Percentiles rank a stretch among this genome's conserved stretches.
Conservation (phyloP, 2,329 filamentous ascomycete genomes). For the Aspergillus persii region DNA sequence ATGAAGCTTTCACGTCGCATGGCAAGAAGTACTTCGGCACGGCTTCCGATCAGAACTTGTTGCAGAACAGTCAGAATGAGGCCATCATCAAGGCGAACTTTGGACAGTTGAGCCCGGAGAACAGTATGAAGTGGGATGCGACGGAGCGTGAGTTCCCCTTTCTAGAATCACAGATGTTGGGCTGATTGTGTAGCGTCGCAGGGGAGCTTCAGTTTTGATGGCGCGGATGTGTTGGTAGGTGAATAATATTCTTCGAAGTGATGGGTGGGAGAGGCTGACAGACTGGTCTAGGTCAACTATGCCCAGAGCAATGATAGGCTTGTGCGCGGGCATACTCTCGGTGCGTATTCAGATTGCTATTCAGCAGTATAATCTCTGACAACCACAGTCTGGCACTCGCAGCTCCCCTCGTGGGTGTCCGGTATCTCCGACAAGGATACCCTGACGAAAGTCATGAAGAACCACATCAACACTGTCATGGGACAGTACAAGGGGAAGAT, state of each 20-base stretch:
- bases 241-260: conserved; percentile 53
- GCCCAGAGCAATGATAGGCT: conserved; percentile 42
- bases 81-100: conserved; percentile 61
- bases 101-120: conserved; percentile 63
- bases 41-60: conserved; percentile 51
- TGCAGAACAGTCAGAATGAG: conserved; percentile 61
- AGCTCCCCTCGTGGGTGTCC: conserved; percentile 31
- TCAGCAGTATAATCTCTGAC: neutral
- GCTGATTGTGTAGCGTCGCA: conserved; percentile 33
- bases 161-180: neutral
- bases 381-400: conserved; percentile 36
- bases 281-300: conserved; percentile 53
- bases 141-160: conserved; percentile 49
- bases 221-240: conserved; percentile 49
- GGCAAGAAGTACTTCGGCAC: conserved; percentile 67
- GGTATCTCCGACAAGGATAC: conserved; percentile 53
- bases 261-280: conserved; percentile 60
- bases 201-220: conserved; percentile 56
- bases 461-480: conserved; percentile 37
- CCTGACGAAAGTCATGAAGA: conserved; percentile 54
- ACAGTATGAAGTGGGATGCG: conserved; percentile 64
- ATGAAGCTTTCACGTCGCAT: conserved; percentile 56
- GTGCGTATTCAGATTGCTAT: conserved; percentile 17
- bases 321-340: conserved; percentile 61
- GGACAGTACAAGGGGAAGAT: conserved; percentile 35